These are phyloP conservation scores for Aspergillus sergii DNA, from an alignment of 2,329 filamentous ascomycete genomes.

Conservation along the genomic window DNA sequence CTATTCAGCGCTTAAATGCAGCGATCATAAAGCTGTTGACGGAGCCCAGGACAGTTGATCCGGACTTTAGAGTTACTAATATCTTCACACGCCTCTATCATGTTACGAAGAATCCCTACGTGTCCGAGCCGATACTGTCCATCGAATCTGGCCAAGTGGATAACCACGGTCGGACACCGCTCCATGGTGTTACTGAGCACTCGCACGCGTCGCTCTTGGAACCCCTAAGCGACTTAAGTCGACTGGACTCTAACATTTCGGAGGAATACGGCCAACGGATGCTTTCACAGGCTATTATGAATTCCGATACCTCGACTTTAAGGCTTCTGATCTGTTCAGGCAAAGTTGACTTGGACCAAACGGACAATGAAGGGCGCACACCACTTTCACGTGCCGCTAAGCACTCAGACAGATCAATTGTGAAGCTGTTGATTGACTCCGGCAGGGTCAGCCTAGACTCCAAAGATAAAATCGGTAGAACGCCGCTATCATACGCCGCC, in stretches of 20 bases:
- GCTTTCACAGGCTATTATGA: neutral
- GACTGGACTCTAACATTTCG: neutral
- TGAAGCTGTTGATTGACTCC: neutral
- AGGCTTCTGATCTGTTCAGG: neutral
- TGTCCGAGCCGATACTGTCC: neutral
- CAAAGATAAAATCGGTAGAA: neutral
- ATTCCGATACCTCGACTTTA: neutral
- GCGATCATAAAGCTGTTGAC: neutral
- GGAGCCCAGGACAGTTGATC: neutral
- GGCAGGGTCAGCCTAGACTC: neutral
- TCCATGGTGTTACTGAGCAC: neutral
- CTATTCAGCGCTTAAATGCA: neutral
- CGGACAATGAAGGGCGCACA: neutral
- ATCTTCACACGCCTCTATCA: neutral
- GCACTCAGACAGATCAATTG: accelerated
- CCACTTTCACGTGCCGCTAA: neutral
- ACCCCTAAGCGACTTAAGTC: neutral
- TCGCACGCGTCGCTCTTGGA: neutral
- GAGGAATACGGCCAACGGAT: neutral
- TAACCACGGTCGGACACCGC: neutral
- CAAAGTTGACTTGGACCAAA: neutral
- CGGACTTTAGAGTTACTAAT: neutral
- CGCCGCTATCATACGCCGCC: neutral
- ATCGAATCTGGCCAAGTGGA: neutral
- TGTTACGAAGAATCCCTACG: neutral